These are phyloP conservation scores for Ilex paraguariensis DNA, from an alignment of 305 asterid species.

Conservation along the genomic window DNA sequence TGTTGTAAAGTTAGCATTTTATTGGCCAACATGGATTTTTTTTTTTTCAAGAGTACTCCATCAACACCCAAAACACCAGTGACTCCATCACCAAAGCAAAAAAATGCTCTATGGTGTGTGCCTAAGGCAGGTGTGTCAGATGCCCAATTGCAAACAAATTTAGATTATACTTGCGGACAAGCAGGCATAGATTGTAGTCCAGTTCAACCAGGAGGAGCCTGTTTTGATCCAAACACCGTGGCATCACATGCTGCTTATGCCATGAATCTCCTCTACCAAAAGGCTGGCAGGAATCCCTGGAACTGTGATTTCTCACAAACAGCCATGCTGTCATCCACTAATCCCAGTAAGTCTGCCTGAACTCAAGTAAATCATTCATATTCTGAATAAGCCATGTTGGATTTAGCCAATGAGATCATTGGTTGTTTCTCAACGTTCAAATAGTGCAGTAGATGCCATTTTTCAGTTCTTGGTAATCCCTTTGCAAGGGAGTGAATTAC, in stretches of 20 bases:
- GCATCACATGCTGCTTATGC: constrained; percentile 60
- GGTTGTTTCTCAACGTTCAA: too few relatives aligned
- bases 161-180: constrained; percentile 56
- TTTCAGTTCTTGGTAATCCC: neutral
- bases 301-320: constrained; percentile 51
- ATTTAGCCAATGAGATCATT: too few relatives aligned
- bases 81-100: constrained; percentile 24
- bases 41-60: neutral
- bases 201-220: constrained; percentile 64
- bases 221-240: constrained; percentile 53
- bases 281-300: constrained; percentile 28
- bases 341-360: constrained; percentile 43
- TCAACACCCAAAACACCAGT: constrained; percentile 25
- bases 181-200: constrained; percentile 45
- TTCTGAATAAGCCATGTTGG: neutral
- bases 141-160: constrained; percentile 40
- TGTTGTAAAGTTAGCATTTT: too few relatives aligned
- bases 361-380: neutral
- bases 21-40: too few relatives aligned
- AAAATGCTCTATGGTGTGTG: constrained; percentile 42
- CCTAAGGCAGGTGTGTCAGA: constrained; percentile 40
- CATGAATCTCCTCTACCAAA: constrained; percentile 55
- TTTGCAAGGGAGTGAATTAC: neutral
- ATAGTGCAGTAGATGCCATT: neutral
- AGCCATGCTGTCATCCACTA: constrained; percentile 43